Percentiles rank a stretch among this genome's conserved stretches.
These are phyloP conservation scores for Cicer yamashitae DNA, from an alignment of 306 rosid genomes.

Conservation along the genomic window DNA sequence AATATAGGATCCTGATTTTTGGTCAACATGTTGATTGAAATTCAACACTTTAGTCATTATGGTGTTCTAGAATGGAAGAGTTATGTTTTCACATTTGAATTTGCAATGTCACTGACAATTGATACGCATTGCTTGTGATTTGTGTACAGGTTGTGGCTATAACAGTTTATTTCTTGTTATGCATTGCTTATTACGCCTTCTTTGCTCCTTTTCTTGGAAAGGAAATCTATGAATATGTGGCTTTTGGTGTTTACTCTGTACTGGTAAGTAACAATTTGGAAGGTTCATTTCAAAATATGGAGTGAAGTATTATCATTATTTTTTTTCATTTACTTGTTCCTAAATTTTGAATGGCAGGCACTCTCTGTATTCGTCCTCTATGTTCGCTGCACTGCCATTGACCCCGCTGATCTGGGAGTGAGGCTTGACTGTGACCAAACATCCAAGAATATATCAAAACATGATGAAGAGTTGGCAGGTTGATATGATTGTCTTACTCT, in stretches of 20 bases:
- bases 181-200: constrained; percentile 82
- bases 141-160: constrained; percentile 78
- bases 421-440: constrained; percentile 60
- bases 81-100: constrained; percentile 12
- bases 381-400: constrained; percentile 83
- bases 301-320: neutral
- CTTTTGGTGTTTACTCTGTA: constrained; percentile 72
- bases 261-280: constrained; percentile 55
- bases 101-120: constrained; percentile 13
- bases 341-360: constrained; percentile 58
- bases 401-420: constrained; percentile 79
- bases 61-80: constrained; percentile 14
- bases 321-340: constrained; percentile 37
- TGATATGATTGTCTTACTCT: constrained; percentile 28
- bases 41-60: neutral
- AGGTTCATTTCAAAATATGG: neutral
- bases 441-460: constrained; percentile 53
- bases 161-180: constrained; percentile 76
- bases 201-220: constrained; percentile 79
- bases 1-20: neutral
- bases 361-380: constrained; percentile 74
- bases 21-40: neutral
- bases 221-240: constrained; percentile 60
- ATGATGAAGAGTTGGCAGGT: constrained; percentile 63
- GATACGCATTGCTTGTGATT: constrained; percentile 23